Evolutionary conservation across 805 yeast species (phyloP).

Genomic region (Yarrowia bubula): DNA sequence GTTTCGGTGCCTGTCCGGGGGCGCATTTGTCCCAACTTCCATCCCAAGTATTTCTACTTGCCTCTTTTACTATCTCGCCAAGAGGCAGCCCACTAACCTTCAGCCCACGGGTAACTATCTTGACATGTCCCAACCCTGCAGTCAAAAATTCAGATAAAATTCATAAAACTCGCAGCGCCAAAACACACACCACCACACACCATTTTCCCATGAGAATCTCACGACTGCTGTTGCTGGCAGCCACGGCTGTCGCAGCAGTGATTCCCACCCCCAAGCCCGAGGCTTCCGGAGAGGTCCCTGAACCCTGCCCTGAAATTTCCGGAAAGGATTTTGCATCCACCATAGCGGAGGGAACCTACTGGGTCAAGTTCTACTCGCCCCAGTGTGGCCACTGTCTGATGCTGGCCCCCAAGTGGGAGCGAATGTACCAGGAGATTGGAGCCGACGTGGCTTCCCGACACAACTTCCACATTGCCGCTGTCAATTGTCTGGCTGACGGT

Average conservation of each 20-base stretch:
- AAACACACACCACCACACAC: background rate
- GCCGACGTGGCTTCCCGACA: conserved; percentile 45
- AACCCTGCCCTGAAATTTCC: conserved; percentile 39
- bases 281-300: background rate
- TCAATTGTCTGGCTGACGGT: conserved; percentile 82
- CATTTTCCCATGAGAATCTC: conserved; percentile 1
- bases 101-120: background rate
- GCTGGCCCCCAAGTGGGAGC: conserved; percentile 81
- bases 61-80: background rate
- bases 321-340: conserved; percentile 50
- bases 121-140: background rate
- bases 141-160: background rate
- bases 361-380: conserved; percentile 89
- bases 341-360: conserved; percentile 55
- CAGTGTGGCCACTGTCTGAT: conserved; percentile 78
- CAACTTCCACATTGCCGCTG: conserved; percentile 60
- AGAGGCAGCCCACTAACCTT: background rate
- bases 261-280: conserved; percentile 2
- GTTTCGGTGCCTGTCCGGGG: background rate
- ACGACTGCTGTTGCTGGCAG: conserved; percentile 13
- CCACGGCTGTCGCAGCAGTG: conserved; percentile 6
- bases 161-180: background rate
- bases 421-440: conserved; percentile 53
- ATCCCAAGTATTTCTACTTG: background rate
- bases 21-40: conserved; percentile 7